A percentile compares a stretch with the other conserved stretches of the same genome.
Conservation (phyloP, 345 rosid species). For the Aquilaria sinensis region DNA sequence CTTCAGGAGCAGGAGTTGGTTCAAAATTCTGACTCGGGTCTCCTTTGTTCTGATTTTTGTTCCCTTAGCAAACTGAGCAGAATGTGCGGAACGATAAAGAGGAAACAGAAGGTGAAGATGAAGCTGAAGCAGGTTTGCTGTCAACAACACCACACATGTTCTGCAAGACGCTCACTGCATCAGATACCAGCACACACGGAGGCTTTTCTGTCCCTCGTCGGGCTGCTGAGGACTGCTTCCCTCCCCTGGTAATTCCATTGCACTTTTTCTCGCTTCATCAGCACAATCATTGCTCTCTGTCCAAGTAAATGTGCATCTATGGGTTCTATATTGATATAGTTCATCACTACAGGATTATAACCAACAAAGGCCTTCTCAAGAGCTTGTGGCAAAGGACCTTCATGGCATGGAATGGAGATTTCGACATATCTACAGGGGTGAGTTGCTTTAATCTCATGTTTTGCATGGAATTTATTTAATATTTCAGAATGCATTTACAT, state of each 20-base stretch:
- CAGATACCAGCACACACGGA: constrained; percentile 67
- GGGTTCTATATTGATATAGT: not conserved
- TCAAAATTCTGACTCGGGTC: not conserved
- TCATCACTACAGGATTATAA: constrained; percentile 45
- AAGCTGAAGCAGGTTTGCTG: constrained; percentile 16
- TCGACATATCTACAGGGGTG: constrained; percentile 56
- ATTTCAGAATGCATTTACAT: not conserved
- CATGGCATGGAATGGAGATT: constrained; percentile 59
- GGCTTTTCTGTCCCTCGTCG: constrained; percentile 59
- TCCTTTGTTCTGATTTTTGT: not conserved
- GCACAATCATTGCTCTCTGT: not conserved
- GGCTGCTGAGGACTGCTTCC: constrained; percentile 65
- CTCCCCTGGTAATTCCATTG: constrained; percentile 34
- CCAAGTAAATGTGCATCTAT: not conserved
- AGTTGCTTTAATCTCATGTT: not conserved
- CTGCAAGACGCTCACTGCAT: constrained; percentile 53
- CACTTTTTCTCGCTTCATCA: constrained; percentile 1
- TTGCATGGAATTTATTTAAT: not conserved
- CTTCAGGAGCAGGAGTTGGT: too few relatives aligned
- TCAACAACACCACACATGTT: constrained; percentile 34
- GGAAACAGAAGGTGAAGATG: constrained; percentile 22
- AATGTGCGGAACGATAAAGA: constrained; percentile 27
- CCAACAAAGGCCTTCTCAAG: constrained; percentile 62
- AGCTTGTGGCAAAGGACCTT: constrained; percentile 55
- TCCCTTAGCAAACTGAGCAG: not conserved